Evolutionary conservation across 1,139 yeast species (phyloP), one percentile per base, ranked within the genome.

Genomic region (Candida gigantensis): DNA sequence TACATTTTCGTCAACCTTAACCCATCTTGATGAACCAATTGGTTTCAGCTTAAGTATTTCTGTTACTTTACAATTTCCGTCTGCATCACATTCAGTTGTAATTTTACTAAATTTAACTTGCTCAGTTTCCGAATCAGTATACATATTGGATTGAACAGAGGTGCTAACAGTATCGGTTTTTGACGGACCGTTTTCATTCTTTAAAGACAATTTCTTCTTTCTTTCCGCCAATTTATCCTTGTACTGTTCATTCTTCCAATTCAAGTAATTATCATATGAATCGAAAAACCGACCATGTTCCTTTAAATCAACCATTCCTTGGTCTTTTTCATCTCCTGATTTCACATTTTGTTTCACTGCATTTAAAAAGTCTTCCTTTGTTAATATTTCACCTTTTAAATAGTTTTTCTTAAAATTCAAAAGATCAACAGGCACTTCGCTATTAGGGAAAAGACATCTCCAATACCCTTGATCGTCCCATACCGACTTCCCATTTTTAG

Each of bases 381-480:
- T 70, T 45, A 81, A 49, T 12, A 72, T 68, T 21, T 55, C 56
- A 18, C 53, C 51, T 1, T 56, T 50, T 28, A 50, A 53, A 18
- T 48, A 42, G 30, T 57, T 49, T 9, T 55, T 48, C 54, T 65
- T 68, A 39, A 52, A 50, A 24, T 51, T 50, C 48, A 68, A 56
- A 16, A 58, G 45, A 31, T 58, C 62, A 20, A 61, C 55, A 0
- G 70, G 62, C 14, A 80, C 68, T 24, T 62, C 67, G 13, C 72
- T 56, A 41, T 72, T 70, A 19, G 95, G 95, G 61, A 89, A 84
- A 37, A 89, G 65, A 60, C 97, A 89, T 52, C 89, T 74, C 96
- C 96, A 89, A 57, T 79, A 74, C 0, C 96, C 96, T 30, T 73
- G 66, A 13, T 77, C 63, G 51, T 85, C 92, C 95, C 96, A 89